Base-by-base conservation (phyloP, 1,284 basidiomycete species). In the Amylostereum chailletii region DNA sequence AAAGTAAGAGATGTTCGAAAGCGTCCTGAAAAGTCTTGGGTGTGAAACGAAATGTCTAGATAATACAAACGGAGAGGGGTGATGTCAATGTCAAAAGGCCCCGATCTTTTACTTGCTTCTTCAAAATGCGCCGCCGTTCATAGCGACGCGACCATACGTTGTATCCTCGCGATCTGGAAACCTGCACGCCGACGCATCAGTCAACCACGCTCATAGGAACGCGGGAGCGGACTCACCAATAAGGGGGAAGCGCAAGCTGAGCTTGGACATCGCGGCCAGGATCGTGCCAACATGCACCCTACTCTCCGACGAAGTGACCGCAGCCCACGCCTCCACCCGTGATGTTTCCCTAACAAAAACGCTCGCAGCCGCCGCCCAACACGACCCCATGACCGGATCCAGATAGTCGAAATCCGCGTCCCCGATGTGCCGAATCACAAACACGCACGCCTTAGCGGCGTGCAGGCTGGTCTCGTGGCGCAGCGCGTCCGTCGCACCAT, bases 321-420 rank as follows among this genome's bases (percentile, higher is more conserved):
- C 70, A 34, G 76, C 75, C 82, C 81, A 84, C 29, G 73, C 63
- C 58, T 81, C 78, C 53, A 79, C 66, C 53, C 75, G 65, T 51
- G 76, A 71, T 29, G 84, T 70, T 61, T 88, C 82, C 44, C 76
- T 72, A 50, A 81, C 72, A 49, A 87, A 65, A 8, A 79, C 76
- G 58, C 83, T 81, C 47, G 82, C 79, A 29, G 75, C 78, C 47
- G 71, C 72, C 11, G 79, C 79, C 83, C 84, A 87, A 58, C 84
- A 86, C 11, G 79, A 76, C 51, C 81, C 83, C 53, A 87, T 71
- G 55, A 86, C 76, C 27, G 86, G 86, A 66, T 88, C 85, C 33
- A 88, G 71, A 61, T 77, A 83, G 39, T 75, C 72, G 53, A 76
- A 83, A 58, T 86, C 83, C 57, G 74, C 64, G 36, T 86, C 82